phyloP scores from a whole-genome alignment of 2,329 filamentous ascomycete species.

The Trichoderma afroharzianum region DNA sequence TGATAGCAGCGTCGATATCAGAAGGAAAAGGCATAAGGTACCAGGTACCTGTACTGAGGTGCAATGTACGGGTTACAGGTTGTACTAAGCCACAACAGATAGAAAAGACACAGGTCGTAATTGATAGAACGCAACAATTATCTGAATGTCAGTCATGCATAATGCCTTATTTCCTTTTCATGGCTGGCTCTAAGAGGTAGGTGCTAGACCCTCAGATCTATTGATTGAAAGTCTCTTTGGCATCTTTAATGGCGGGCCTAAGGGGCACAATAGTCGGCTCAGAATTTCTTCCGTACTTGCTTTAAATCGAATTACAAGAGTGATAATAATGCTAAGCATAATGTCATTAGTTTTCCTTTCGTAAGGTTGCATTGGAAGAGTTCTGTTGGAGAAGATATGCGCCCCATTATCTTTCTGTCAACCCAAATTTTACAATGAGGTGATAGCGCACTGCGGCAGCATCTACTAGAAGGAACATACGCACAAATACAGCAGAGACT shows the following conservation, averaged over 20 bases:
- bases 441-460: not conserved
- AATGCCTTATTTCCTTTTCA: not conserved
- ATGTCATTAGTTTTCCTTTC: not conserved
- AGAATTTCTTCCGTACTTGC: not conserved
- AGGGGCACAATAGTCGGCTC: not conserved
- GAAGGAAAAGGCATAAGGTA: not conserved
- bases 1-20: not conserved
- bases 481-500: not conserved
- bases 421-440: not conserved
- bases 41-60: not conserved
- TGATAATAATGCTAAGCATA: not conserved
- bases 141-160: not conserved
- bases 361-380: not conserved
- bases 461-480: not conserved
- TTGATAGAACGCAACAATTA: not conserved
- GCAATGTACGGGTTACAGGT: too few species aligned
- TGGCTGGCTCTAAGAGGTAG: not conserved
- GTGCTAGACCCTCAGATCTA: too few species aligned
- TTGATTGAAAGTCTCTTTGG: too few species aligned
- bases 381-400: not conserved
- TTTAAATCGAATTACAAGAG: not conserved
- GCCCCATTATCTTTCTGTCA: not conserved
- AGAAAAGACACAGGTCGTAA: too few species aligned
- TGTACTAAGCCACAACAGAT: not conserved
- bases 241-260: not conserved